These are phyloP conservation scores for Eucalyptus curtisii DNA, from an alignment of 345 rosid genomes.

Conservation along the genomic window DNA sequence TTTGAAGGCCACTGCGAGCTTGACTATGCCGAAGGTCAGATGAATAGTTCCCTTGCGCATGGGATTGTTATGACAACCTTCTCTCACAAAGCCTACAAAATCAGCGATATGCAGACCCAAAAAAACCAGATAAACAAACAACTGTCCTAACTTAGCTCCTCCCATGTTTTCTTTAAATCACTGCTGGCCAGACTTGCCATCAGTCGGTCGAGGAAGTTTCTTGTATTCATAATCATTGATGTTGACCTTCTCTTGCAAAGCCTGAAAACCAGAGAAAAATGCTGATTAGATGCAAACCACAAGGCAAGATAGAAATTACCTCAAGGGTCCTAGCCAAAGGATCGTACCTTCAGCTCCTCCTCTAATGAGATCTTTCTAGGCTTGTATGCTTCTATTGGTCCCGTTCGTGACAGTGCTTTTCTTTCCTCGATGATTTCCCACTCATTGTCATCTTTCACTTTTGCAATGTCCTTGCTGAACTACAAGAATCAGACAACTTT, in stretches of 20 bases:
- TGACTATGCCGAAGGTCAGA: neutral
- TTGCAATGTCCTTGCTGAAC: slow-evolving; percentile 82
- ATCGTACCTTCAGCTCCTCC: slow-evolving; percentile 73
- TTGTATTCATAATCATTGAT: slow-evolving; percentile 72
- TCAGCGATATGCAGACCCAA: neutral
- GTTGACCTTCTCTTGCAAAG: slow-evolving; percentile 69
- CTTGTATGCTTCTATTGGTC: slow-evolving; percentile 63
- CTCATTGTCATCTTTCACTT: slow-evolving; percentile 81
- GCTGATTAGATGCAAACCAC: neutral
- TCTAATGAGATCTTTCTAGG: slow-evolving; percentile 70
- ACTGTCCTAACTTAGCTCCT: neutral
- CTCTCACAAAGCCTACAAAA: neutral
- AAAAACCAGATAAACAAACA: neutral
- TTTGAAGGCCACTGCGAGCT: neutral
- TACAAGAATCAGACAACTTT: slow-evolving; percentile 6
- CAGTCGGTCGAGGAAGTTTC: slow-evolving; percentile 70
- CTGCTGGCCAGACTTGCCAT: slow-evolving; percentile 31
- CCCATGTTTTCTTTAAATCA: neutral
- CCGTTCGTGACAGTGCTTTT: slow-evolving; percentile 70
- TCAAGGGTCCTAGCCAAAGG: neutral
- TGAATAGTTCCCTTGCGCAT: neutral
- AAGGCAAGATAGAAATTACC: neutral
- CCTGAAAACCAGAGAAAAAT: slow-evolving; percentile 17
- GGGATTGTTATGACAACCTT: neutral
- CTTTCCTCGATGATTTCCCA: slow-evolving; percentile 84